A percentile compares a stretch with the other conserved stretches of the same genome.
Evolutionary conservation across 345 rosid genomes (phyloP).

Genomic region (Ceriops decandra): DNA sequence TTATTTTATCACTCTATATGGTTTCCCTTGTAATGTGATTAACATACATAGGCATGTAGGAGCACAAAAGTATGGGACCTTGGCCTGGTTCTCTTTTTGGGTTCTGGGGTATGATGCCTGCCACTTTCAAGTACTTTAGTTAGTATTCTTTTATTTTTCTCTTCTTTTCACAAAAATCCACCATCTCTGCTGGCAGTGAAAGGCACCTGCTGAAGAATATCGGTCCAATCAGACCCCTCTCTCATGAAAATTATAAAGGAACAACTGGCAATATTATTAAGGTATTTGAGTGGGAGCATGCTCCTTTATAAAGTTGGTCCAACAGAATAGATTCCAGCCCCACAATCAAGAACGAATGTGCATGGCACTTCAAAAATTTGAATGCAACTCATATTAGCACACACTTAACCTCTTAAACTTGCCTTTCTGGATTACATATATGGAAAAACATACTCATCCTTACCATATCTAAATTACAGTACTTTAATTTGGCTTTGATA

Average conservation of each 20-base stretch:
- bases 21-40: not conserved
- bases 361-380: not conserved
- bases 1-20: not conserved
- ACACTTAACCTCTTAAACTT: constrained; percentile 22
- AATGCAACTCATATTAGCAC: not conserved
- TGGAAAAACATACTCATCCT: not conserved
- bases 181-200: constrained; percentile 17
- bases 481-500: not conserved
- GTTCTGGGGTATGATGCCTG: constrained; percentile 39
- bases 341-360: constrained; percentile 23
- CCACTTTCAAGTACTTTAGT: constrained; percentile 31
- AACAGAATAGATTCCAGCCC: constrained; percentile 37
- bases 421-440: not conserved
- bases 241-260: constrained; percentile 28
- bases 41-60: not conserved
- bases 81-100: constrained; percentile 20
- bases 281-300: constrained; percentile 25
- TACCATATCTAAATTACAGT: not conserved
- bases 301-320: constrained; percentile 25
- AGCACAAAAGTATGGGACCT: constrained; percentile 38
- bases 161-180: constrained; percentile 42
- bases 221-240: constrained; percentile 36
- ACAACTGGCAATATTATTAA: constrained; percentile 23
- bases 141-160: constrained; percentile 21
- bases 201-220: constrained; percentile 23